Base-by-base conservation (phyloP, 306 rosid genomes). In the Castanopsis chinensis region DNA sequence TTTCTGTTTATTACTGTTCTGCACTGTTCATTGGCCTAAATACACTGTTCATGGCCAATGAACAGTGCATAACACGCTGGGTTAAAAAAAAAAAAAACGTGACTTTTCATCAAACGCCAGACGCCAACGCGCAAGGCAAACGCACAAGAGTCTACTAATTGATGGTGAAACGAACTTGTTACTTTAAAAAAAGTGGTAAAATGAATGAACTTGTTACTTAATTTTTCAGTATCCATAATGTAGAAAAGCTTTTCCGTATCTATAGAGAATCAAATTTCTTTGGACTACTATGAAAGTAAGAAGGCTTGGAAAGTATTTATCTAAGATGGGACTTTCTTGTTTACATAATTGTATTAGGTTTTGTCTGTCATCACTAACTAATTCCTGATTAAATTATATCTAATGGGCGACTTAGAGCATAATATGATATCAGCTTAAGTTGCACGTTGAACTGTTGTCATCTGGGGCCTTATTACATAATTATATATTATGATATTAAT, bases 191-290 rank as follows among this genome's bases (percentile, higher is more conserved):
- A 41, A 53, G 27, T 2, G 45, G 56, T 30, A 58, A 32, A 18
- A 68, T 77, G 49, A 49, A 68, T 69, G 33, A 55, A 28, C 57
- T 76, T 27, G 45, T 59, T 41, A 27, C 76, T 80, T 74, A 70
- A 69, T 32, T 56, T 54, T 37, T 18, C 68, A 32, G 61, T 9
- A 56, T 71, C 45, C 33, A 55, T 73, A 13, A 49, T 49, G 70
- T 10, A 45, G 45, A 70, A 27, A 43, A 41, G 45, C 63, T 55
- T 58, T 43, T 53, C 57, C 43, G 78, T 33, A 49, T 80, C 11
- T 76, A 20, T 55, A 3, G 25, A 11, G 19, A 71, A 76, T 76
- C 18, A 43, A 41, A 54, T 64, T 72, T 76, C 32, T 23, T 59
- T 58, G 30, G 80, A 49, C 61, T 71, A 30, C 33, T 65, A 72